Percentiles rank a stretch among this genome's conserved stretches.
Conservation (phyloP, 1,284 basidiomycete genomes). For the Mycena sp. region DNA sequence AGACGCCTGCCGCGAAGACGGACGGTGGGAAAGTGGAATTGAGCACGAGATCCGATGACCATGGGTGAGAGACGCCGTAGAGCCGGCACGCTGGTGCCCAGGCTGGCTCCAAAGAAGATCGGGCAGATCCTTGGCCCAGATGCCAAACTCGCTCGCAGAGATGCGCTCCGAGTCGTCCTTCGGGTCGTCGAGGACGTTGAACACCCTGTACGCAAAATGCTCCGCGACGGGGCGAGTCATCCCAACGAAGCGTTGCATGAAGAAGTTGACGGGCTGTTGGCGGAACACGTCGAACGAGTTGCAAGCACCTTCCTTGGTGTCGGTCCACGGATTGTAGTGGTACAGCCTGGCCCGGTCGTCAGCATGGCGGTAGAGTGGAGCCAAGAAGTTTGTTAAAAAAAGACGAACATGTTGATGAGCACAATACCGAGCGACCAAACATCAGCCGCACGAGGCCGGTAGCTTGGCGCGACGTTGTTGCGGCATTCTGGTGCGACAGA, state of each 20-base stretch:
- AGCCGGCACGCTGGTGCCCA: conserved; percentile 60
- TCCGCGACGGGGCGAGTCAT: conserved; percentile 90
- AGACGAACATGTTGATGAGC: conserved; percentile 88
- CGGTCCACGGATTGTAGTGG: conserved; percentile 98
- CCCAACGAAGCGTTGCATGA: conserved; percentile 91
- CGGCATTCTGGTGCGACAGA: conserved; percentile 81
- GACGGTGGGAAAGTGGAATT: conserved; percentile 73
- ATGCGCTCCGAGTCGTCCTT: conserved; percentile 69
- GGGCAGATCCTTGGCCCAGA: conserved; percentile 87
- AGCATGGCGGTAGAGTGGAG: conserved; percentile 27
- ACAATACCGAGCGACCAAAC: conserved; percentile 99
- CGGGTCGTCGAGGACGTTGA: conserved; percentile 80
- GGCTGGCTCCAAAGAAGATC: conserved; percentile 62
- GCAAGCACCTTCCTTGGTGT: conserved; percentile 82
- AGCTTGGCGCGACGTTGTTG: conserved; percentile 94
- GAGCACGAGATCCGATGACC: conserved; percentile 70
- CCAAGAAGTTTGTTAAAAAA: too few species aligned
- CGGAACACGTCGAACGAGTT: conserved; percentile 89
- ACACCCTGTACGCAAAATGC: conserved; percentile 87
- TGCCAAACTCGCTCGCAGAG: conserved; percentile 85
- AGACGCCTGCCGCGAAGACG: conserved; percentile 67
- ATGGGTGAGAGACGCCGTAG: conserved; percentile 60
- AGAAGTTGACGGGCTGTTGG: conserved; percentile 83
- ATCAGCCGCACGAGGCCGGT: conserved; percentile 94
- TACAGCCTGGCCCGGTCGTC: conserved; percentile 74